A percentile compares a stretch with the other conserved stretches of the same genome.
Evolutionary conservation across 164 flowering plant genomes (phyloP).

Genomic region (Kingdonia uniflora): DNA sequence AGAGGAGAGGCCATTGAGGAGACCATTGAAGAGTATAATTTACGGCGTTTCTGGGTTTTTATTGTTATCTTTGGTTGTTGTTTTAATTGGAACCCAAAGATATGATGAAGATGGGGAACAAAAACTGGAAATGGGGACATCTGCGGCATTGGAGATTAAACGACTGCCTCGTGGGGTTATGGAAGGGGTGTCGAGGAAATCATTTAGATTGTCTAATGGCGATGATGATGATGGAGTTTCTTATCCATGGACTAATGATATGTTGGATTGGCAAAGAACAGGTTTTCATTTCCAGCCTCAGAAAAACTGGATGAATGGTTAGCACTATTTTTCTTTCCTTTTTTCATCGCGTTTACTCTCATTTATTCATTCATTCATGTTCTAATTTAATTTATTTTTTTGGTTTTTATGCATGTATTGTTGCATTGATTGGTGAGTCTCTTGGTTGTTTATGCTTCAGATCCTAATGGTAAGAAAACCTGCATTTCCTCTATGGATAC

Average conservation of each 20-base stretch:
- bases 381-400: conserved; percentile 5
- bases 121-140: background rate
- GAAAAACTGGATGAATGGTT: conserved; percentile 92
- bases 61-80: background rate
- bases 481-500: too few relatives aligned
- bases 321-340: background rate
- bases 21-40: background rate
- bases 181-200: conserved; percentile 58
- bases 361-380: background rate
- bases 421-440: background rate
- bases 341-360: background rate
- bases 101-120: background rate
- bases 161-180: conserved; percentile 18
- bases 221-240: conserved; percentile 3
- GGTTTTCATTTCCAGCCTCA: conserved; percentile 72
- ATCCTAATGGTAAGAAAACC: conserved; percentile 55
- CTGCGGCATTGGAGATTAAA: background rate
- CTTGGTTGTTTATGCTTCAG: conserved; percentile 26
- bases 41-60: background rate
- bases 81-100: background rate
- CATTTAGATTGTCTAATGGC: conserved; percentile 8
- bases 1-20: background rate
- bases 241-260: conserved; percentile 41
- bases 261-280: conserved; percentile 58
- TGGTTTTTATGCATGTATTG: background rate